Conservation (phyloP, 768 basidiomycete species). For the Calocera cornea region DNA sequence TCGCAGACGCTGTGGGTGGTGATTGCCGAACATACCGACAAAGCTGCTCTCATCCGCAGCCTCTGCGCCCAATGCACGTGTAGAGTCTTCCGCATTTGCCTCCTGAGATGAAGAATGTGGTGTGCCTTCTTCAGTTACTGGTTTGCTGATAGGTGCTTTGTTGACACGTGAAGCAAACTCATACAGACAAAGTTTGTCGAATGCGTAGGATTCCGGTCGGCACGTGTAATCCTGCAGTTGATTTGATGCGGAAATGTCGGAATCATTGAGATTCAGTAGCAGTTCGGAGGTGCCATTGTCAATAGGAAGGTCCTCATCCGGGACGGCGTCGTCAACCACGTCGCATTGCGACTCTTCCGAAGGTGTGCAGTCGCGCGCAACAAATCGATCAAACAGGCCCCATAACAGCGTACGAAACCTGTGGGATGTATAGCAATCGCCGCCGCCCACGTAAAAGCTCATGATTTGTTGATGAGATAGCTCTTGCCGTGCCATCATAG, state of each 20-base stretch:
- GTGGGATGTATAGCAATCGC: conserved; percentile 17
- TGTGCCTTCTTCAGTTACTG: background rate
- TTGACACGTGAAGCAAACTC: conserved; percentile 21
- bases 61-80: too few species aligned
- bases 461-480: conserved; percentile 23
- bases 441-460: conserved; percentile 20
- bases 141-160: conserved; percentile 12
- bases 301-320: too few species aligned
- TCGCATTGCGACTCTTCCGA: too few species aligned
- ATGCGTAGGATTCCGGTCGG: background rate
- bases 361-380: too few species aligned
- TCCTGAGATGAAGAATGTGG: background rate
- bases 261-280: too few species aligned
- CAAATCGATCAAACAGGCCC: background rate
- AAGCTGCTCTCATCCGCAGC: too few species aligned
- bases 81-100: too few species aligned
- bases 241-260: background rate
- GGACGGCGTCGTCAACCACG: background rate
- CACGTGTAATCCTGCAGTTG: conserved; percentile 23
- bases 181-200: conserved; percentile 16
- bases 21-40: too few species aligned
- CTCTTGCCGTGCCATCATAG: conserved; percentile 14
- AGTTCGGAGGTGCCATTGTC: too few species aligned
- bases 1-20: background rate
- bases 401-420: conserved; percentile 9